Conservation (phyloP, 106 monocot genomes). For the Dioscorea zingiberensis region DNA sequence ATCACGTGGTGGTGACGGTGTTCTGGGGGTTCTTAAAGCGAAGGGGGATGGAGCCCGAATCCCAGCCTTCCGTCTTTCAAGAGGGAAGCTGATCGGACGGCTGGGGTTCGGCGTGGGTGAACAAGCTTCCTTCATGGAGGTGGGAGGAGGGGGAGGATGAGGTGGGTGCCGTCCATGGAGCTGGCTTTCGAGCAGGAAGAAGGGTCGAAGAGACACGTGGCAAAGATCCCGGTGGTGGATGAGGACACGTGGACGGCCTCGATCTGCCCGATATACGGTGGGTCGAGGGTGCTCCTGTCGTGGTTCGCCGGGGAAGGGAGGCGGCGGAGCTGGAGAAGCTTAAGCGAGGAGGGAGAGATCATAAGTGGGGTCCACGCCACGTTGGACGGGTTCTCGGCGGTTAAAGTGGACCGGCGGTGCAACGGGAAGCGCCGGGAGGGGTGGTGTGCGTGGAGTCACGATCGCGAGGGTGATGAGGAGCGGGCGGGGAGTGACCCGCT, state of each 20-base stretch:
- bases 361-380: slow-evolving; percentile 38
- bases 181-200: too few relatives aligned
- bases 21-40: slow-evolving; percentile 68
- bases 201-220: too few relatives aligned
- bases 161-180: slow-evolving; percentile 67
- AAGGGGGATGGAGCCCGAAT: slow-evolving; percentile 32
- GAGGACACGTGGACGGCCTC: slow-evolving; percentile 47
- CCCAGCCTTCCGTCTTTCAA: slow-evolving; percentile 57
- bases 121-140: slow-evolving; percentile 81
- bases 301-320: slow-evolving; percentile 72
- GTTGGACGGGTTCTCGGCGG: slow-evolving; percentile 36
- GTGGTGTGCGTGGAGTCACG: too few relatives aligned
- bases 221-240: slow-evolving; percentile 83
- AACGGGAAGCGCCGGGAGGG: too few relatives aligned
- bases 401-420: slow-evolving; percentile 9
- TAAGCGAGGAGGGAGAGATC: slow-evolving; percentile 56
- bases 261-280: slow-evolving; percentile 53
- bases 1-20: slow-evolving; percentile 80
- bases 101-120: slow-evolving; percentile 72
- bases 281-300: slow-evolving; percentile 52
- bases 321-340: slow-evolving; percentile 51
- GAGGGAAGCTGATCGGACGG: slow-evolving; percentile 43
- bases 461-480: slow-evolving; percentile 29
- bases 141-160: slow-evolving; percentile 4
- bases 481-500: slow-evolving; percentile 48